A percentile compares a stretch with the other conserved stretches of the same genome.
These are phyloP conservation scores for Kwoniella europaea DNA, from an alignment of 768 basidiomycete genomes.

Conservation along the genomic window DNA sequence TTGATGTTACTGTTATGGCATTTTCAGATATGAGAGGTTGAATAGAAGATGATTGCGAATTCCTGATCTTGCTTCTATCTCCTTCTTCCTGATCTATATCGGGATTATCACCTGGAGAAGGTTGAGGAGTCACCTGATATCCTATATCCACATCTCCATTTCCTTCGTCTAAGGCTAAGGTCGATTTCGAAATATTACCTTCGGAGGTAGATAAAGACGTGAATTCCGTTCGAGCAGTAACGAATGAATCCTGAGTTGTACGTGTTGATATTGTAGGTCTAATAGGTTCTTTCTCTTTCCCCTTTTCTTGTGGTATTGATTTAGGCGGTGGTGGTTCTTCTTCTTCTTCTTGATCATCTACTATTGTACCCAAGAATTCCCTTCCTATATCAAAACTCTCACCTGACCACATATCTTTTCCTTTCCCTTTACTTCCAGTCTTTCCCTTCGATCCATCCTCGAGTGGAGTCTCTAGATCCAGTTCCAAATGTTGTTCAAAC, in stretches of 20 bases:
- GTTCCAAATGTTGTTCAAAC: conserved; percentile 11
- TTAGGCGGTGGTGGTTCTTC: conserved; percentile 11
- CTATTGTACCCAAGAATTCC: conserved; percentile 33
- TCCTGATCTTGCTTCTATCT: background rate
- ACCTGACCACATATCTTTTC: conserved; percentile 53
- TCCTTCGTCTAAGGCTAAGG: conserved; percentile 6
- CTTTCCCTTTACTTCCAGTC: conserved; percentile 23
- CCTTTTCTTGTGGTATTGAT: background rate
- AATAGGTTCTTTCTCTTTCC: background rate
- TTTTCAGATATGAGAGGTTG: conserved; percentile 23
- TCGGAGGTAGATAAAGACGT: background rate
- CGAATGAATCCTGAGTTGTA: conserved; percentile 48
- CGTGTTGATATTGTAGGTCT: conserved; percentile 31
- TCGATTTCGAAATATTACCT: conserved; percentile 19
- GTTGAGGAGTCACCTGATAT: conserved; percentile 5
- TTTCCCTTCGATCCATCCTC: conserved; percentile 13
- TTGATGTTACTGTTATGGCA: background rate
- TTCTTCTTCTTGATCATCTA: conserved; percentile 7
- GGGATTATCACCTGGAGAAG: background rate
- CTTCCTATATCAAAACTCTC: conserved; percentile 54
- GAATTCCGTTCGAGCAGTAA: conserved; percentile 47
- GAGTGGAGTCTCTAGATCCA: conserved; percentile 13
- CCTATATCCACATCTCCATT: conserved; percentile 4
- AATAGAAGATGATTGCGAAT: conserved; percentile 36
- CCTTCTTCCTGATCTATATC: background rate